These are phyloP conservation scores for Serendipita vermifera DNA, from an alignment of 768 basidiomycete species.

Conservation along the genomic window DNA sequence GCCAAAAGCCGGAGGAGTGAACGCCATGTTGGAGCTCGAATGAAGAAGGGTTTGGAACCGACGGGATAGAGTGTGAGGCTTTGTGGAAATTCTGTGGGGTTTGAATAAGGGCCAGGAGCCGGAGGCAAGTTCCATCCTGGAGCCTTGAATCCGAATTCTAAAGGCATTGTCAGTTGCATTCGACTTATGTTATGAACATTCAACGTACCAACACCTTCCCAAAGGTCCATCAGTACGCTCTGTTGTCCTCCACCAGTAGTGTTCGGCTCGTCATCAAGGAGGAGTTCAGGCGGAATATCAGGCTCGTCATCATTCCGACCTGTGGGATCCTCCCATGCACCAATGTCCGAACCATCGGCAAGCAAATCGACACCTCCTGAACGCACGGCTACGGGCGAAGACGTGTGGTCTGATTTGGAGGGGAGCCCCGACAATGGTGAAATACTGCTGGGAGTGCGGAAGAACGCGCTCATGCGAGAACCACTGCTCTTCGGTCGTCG, in stretches of 20 bases:
- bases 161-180: background rate
- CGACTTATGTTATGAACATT: background rate
- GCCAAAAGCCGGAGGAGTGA: background rate
- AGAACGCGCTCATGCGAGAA: background rate
- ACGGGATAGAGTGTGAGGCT: background rate
- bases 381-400: too few species aligned
- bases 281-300: background rate
- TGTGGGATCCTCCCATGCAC: background rate
- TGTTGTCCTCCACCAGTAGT: background rate
- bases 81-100: background rate
- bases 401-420: too few species aligned
- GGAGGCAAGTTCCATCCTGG: background rate
- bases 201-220: background rate
- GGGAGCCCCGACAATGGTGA: background rate
- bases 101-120: background rate
- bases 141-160: background rate
- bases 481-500: background rate
- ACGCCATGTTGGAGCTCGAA: background rate
- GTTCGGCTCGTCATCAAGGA: background rate
- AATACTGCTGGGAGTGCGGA: background rate
- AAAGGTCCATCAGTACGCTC: background rate
- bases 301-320: background rate
- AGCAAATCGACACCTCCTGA: background rate
- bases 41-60: background rate
- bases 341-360: background rate